These are phyloP conservation scores for Barnettozyma salicaria DNA, from an alignment of 805 yeast genomes.

Conservation along the genomic window DNA sequence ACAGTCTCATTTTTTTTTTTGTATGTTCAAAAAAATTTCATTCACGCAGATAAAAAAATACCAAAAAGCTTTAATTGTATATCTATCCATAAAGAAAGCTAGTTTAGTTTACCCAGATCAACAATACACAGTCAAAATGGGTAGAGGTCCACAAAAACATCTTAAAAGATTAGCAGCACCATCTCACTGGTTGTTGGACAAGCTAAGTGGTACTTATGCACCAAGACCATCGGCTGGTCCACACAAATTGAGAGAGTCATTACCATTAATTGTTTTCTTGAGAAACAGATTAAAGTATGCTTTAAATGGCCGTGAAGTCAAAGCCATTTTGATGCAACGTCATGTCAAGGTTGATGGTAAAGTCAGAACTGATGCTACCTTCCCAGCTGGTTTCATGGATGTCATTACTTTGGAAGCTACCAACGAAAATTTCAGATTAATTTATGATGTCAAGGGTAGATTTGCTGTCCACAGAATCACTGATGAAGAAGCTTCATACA, in stretches of 20 bases:
- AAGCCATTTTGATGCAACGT: conserved; percentile 97
- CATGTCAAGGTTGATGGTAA: conserved; percentile 98
- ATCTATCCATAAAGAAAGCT: background rate
- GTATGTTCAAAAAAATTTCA: too few species aligned
- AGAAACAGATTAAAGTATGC: conserved; percentile 99
- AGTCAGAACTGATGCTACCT: conserved; percentile 98
- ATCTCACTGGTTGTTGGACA: conserved; percentile 99
- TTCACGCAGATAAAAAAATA: conserved; percentile 13
- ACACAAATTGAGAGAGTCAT: conserved; percentile 97
- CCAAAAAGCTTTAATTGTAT: conserved; percentile 6
- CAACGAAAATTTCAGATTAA: conserved; percentile 98
- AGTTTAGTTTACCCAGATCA: conserved; percentile 2
- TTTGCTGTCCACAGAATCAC: conserved; percentile 99
- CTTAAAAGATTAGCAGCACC: conserved; percentile 99
- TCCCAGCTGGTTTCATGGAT: conserved; percentile 99
- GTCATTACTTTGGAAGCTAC: conserved; percentile 96
- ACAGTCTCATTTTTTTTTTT: conserved; percentile 1
- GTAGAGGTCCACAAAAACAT: conserved; percentile 71
- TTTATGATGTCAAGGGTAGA: conserved; percentile 98
- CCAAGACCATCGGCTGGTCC: conserved; percentile 99
- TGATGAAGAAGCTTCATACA: conserved; percentile 97
- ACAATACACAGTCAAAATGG: conserved; percentile 14
- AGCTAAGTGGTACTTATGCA: conserved; percentile 98
- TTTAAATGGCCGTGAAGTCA: conserved; percentile 97
- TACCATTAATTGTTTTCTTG: conserved; percentile 93